Conservation (phyloP, 495 filamentous ascomycete species). For the Penicillium atrosanguineum region DNA sequence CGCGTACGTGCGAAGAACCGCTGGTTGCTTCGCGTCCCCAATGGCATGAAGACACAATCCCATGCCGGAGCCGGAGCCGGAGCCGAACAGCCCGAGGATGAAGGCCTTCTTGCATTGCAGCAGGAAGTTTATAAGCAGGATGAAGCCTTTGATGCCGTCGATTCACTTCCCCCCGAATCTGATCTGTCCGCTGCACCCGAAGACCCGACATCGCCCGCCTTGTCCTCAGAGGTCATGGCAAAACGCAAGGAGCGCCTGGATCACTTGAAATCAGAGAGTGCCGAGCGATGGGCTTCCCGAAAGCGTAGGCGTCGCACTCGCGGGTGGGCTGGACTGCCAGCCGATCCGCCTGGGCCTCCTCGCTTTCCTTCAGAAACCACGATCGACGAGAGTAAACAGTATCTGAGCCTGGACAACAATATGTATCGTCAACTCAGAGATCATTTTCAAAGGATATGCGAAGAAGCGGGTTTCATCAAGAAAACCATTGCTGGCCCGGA, state of each 20-base stretch:
- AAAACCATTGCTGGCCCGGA: constrained; percentile 73
- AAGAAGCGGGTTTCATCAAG: constrained; percentile 62
- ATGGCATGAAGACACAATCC: constrained; percentile 50
- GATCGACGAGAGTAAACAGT: constrained; percentile 72
- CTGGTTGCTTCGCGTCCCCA: constrained; percentile 60
- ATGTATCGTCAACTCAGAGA: constrained; percentile 62
- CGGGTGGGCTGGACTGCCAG: constrained; percentile 67
- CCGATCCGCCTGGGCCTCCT: constrained; percentile 71
- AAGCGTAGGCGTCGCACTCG: constrained; percentile 72
- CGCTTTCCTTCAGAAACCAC: constrained; percentile 81
- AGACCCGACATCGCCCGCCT: constrained; percentile 30
- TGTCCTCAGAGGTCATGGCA: constrained; percentile 51
- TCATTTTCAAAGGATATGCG: constrained; percentile 68
- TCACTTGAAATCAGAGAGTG: constrained; percentile 60
- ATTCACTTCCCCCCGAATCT: constrained; percentile 20
- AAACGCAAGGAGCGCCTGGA: constrained; percentile 57
- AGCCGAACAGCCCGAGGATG: constrained; percentile 34
- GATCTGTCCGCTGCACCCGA: constrained; percentile 1
- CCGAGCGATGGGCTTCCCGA: constrained; percentile 58
- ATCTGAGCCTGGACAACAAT: constrained; percentile 60
- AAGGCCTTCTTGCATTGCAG: constrained; percentile 39
- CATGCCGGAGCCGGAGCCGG: constrained; percentile 17
- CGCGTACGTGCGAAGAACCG: constrained; percentile 63
- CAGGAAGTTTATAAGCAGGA: constrained; percentile 42
- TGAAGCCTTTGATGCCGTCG: constrained; percentile 24